phyloP scores from a whole-genome alignment of 257 asterid species.

The Ballota nigra region DNA sequence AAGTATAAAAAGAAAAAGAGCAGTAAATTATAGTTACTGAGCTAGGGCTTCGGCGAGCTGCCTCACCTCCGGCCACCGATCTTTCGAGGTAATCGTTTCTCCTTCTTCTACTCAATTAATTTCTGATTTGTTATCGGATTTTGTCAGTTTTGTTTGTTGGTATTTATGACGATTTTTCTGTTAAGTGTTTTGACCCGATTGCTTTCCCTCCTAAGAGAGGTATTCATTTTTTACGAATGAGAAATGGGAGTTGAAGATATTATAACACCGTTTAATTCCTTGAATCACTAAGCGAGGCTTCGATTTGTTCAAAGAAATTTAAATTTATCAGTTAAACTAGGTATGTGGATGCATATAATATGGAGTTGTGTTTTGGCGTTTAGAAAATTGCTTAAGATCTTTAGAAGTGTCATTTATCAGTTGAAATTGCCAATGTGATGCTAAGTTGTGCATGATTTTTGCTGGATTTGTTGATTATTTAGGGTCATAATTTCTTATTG shows the following conservation, averaged over 20 bases:
- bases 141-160: not conserved
- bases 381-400: not conserved
- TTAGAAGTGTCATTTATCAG: too few species aligned
- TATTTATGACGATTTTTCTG: not conserved
- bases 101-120: not conserved
- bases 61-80: constrained; percentile 13
- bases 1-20: not conserved
- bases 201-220: not conserved
- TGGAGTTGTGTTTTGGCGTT: not conserved
- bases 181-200: not conserved
- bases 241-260: not conserved
- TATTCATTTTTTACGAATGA: not conserved
- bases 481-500: not conserved
- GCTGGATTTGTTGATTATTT: not conserved
- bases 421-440: too few species aligned
- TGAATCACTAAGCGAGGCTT: not conserved
- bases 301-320: not conserved
- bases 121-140: not conserved
- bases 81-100: constrained; percentile 8
- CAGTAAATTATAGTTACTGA: not conserved
- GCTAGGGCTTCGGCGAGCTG: constrained; percentile 14
- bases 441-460: too few species aligned
- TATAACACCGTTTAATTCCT: not conserved
- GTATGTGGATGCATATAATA: not conserved
- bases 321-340: not conserved